These are phyloP conservation scores for Cercospora sojina DNA, from an alignment of 2,329 filamentous ascomycete genomes.

Conservation along the genomic window DNA sequence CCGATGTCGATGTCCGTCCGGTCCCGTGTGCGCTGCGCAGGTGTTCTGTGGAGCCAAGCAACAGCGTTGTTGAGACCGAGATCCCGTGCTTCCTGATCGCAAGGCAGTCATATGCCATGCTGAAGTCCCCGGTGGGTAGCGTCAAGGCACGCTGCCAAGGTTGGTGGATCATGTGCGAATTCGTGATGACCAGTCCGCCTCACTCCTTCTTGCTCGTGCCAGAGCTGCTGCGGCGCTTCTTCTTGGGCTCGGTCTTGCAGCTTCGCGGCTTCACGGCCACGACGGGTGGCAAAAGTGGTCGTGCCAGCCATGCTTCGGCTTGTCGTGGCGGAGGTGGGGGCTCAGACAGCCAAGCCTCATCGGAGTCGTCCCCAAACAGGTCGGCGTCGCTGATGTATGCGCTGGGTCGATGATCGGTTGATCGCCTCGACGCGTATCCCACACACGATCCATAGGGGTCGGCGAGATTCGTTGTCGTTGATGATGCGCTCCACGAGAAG, in stretches of 20 bases:
- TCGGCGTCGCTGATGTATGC: slow-evolving; percentile 42
- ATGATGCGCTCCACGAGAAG: slow-evolving; percentile 8
- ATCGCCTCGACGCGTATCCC: slow-evolving; percentile 22
- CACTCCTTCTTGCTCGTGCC: slow-evolving; percentile 25
- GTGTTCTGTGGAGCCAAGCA: background rate
- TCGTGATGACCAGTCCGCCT: background rate
- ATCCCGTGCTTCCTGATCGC: background rate
- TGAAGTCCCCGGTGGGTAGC: background rate
- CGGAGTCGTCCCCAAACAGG: slow-evolving; percentile 37
- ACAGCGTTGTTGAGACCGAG: background rate
- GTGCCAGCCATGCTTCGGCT: slow-evolving; percentile 37
- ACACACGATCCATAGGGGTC: slow-evolving; percentile 26
- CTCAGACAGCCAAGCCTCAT: slow-evolving; percentile 35
- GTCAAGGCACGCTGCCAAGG: background rate
- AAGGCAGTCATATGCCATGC: background rate
- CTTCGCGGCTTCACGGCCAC: slow-evolving; percentile 24
- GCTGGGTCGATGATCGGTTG: slow-evolving; percentile 29
- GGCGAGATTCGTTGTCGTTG: slow-evolving; percentile 17
- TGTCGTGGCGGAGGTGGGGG: slow-evolving; percentile 38
- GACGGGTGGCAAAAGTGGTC: slow-evolving; percentile 35
- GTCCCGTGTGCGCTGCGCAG: background rate
- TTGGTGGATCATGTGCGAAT: background rate
- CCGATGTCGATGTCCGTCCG: background rate
- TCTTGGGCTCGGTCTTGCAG: slow-evolving; percentile 23
- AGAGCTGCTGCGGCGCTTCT: slow-evolving; percentile 24